Base-by-base conservation (phyloP, 345 rosid genomes). In the Gossypium ekmanianum region DNA sequence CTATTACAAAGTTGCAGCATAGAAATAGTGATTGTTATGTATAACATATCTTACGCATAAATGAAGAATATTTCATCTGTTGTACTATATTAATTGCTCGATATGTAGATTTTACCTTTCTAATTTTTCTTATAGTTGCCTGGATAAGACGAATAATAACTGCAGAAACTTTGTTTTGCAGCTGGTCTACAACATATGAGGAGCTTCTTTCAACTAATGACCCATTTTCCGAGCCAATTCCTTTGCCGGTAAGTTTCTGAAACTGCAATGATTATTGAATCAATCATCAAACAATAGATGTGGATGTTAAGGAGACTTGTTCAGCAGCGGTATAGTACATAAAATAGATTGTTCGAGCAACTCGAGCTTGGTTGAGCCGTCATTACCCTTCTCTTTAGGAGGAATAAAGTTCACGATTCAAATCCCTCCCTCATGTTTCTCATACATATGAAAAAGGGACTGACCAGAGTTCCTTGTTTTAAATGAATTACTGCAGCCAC, bases 111-210 rank as follows among this genome's bases (percentile, higher is more conserved):
- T 56, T 57, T 61, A 14, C 20, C 22, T 5, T 7, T 76, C 45
- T 11, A 69, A 6, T 10, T 16, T 27, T 18, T 69, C 44, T 9
- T 26, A 69, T 27, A 9, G 59, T 17, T 68, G 20, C 13, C 43
- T 12, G 4, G 51, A 9, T 16, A 26, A 3, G 12, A 47, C 17
- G 45, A 48, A 77, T 71, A 78, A 74, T 84, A 79, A 88, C 62
- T 22, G 45, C n/a, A 3, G 13, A 68, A 62, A 71, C 48, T 81
- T 78, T 74, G 20, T 72, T 20, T 71, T 85, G 86, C 89, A 94
- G 98, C 89, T 92, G 98, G 97, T 86, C 97, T 9, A 89, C 87
- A 26, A 85, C 97, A 11, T 92, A 92, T 71, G 98, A 92, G 77
- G 98, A 92, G 68, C 89, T 92, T 67, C 94, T 94, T 61, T 85